These are phyloP conservation scores for Aspergillus sclerotiicarbonarius DNA, from an alignment of 495 filamentous ascomycete species.

Conservation along the genomic window DNA sequence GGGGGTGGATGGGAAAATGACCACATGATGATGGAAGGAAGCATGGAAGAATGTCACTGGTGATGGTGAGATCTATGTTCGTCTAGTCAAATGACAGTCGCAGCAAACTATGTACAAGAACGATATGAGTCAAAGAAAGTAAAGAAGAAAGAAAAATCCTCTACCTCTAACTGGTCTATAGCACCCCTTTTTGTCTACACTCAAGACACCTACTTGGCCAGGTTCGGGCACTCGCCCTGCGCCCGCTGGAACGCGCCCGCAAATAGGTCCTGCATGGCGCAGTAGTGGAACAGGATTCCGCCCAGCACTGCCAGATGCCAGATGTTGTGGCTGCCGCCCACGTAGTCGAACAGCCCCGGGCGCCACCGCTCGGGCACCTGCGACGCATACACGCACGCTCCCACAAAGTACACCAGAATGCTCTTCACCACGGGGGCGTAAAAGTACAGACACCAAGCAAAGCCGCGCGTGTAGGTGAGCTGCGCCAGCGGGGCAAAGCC, in stretches of 20 bases:
- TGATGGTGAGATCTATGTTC: not conserved
- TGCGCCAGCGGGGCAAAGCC: constrained; percentile 89
- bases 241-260: constrained; percentile 76
- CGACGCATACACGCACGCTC: constrained; percentile 86
- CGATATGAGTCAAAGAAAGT: not conserved
- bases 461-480: constrained; percentile 72
- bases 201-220: constrained; percentile 14
- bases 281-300: constrained; percentile 96
- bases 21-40: too few relatives aligned
- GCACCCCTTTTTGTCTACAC: not conserved
- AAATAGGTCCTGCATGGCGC: constrained; percentile 95
- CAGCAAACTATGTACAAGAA: not conserved
- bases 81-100: not conserved
- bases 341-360: constrained; percentile 90
- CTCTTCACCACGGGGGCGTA: constrained; percentile 89
- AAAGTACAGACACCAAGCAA: constrained; percentile 72
- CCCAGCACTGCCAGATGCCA: constrained; percentile 96
- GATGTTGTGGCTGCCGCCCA: constrained; percentile 92
- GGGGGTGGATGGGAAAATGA: too few relatives aligned
- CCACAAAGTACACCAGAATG: constrained; percentile 77
- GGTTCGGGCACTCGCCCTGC: constrained; percentile 50
- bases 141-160: not conserved
- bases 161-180: not conserved
- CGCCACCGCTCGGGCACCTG: constrained; percentile 92
- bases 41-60: too few relatives aligned